Conservation (phyloP, 2,329 filamentous ascomycete species). For the Fusarium bactridioides region DNA sequence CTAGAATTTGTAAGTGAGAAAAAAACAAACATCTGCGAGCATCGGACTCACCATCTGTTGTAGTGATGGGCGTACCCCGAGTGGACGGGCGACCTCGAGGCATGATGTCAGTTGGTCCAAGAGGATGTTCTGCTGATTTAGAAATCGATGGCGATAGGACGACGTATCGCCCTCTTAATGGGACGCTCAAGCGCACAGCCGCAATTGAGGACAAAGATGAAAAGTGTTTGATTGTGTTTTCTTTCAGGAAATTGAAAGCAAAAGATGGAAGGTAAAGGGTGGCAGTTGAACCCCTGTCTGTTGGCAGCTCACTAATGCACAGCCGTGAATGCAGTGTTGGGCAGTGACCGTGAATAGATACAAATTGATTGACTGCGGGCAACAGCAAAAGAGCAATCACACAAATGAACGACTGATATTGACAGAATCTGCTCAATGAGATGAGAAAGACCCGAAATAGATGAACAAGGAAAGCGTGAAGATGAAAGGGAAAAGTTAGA, state of each 20-base stretch:
- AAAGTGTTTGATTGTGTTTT: background rate
- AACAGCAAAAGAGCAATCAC: slow-evolving; percentile 6
- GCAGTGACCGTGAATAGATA: slow-evolving; percentile 14
- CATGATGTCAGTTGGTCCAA: slow-evolving; percentile 31
- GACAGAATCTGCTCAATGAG: background rate
- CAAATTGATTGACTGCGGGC: slow-evolving; percentile 9
- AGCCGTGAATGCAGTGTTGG: slow-evolving; percentile 10
- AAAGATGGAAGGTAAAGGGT: background rate
- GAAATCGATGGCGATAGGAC: background rate
- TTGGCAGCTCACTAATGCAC: slow-evolving; percentile 27
- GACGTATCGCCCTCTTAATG: background rate
- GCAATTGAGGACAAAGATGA: background rate
- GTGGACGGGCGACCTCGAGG: slow-evolving; percentile 43
- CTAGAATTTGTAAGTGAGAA: slow-evolving; percentile 20
- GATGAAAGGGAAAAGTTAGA: slow-evolving; percentile 10
- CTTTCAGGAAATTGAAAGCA: background rate
- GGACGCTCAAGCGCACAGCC: background rate
- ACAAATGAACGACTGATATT: background rate
- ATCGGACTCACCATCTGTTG: slow-evolving; percentile 26
- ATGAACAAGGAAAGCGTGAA: slow-evolving; percentile 12
- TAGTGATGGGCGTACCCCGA: slow-evolving; percentile 24
- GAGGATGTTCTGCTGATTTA: background rate
- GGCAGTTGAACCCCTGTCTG: slow-evolving; percentile 17
- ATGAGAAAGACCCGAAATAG: background rate
- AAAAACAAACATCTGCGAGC: background rate